Base-by-base conservation (phyloP, 2,329 filamentous ascomycete genomes). In the Neoascochyta sp. region DNA sequence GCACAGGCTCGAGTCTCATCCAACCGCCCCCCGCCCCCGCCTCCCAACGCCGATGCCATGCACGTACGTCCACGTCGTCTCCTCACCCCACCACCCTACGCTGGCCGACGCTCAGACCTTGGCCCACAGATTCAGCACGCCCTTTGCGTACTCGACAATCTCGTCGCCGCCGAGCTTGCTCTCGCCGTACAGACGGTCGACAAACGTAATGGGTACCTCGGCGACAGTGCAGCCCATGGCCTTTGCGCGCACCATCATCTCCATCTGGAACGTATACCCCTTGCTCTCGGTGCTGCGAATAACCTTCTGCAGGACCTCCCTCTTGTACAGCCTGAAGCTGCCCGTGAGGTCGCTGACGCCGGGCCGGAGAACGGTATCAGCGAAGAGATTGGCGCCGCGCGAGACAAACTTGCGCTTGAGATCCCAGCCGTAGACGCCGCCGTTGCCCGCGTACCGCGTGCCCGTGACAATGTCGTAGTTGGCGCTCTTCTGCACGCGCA, bases 231-330 rank as follows among this genome's bases (percentile, higher is more conserved):
- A 94, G 1, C 92, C 90, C 86, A 95, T 89, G 10, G 84, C 86
- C 78, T 95, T 95, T 18, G 92, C 92, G 41, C 89, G 76, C 7
- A 96, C 90, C 82, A 95, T 96, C 80, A 98, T 84, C 75, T 95
- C 90, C 92, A 98, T 98, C 78, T 98, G 92, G 74, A 98, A 98
- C 22, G 85, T 90, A 65, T 96, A 98, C 3, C 92, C 92, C 70
- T 96, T 95, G 62, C 86, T 92, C 74, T 95, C 83, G 7, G 88
- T 95, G 66, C 77, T 86, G 57, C 75, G 72, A 53, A 98, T 95
- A 36, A 94, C 87, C 73, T 86, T 89, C 64, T 94, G 78, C 57
- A 98, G 67, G 41, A 95, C 86, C 38, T 73, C 70, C 69, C 83
- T 88, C 80, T 94, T 96, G 67, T 98, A 98, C 63, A 98, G 66